Evolutionary conservation across 305 asterid species (phyloP).

Genomic region (Withania somnifera): DNA sequence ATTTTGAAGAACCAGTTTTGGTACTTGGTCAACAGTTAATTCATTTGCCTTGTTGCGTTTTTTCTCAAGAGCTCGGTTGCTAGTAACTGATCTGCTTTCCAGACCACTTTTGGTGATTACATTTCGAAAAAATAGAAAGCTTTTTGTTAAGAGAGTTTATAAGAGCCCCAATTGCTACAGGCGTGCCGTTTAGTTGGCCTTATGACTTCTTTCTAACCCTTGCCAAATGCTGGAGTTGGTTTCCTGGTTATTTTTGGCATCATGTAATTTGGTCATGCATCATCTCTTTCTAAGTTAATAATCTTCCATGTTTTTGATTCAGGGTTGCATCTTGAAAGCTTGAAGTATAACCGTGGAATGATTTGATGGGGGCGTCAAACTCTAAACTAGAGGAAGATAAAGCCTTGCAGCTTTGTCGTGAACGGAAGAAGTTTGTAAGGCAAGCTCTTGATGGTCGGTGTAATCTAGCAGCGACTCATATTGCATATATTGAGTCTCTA

Average conservation of each 20-base stretch:
- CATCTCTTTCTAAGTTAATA: not conserved
- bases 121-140: too few species aligned
- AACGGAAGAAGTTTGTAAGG: constrained; percentile 83
- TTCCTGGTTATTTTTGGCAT: not conserved
- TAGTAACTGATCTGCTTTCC: not conserved
- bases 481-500: constrained; percentile 66
- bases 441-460: constrained; percentile 97
- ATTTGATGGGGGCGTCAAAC: constrained; percentile 73
- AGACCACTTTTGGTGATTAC: too few species aligned
- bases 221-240: not conserved
- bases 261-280: not conserved
- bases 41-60: not conserved
- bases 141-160: too few species aligned
- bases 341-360: not conserved
- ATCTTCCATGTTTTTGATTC: not conserved
- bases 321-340: not conserved
- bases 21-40: not conserved
- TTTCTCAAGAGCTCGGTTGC: not conserved
- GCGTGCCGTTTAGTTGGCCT: too few species aligned
- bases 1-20: not conserved
- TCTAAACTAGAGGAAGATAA: constrained; percentile 82
- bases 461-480: constrained; percentile 79
- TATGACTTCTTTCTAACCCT: not conserved
- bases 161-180: too few species aligned
- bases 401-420: constrained; percentile 84